Base-by-base conservation (phyloP, 2,329 filamentous ascomycete genomes). In the Colletotrichum simmondsii region DNA sequence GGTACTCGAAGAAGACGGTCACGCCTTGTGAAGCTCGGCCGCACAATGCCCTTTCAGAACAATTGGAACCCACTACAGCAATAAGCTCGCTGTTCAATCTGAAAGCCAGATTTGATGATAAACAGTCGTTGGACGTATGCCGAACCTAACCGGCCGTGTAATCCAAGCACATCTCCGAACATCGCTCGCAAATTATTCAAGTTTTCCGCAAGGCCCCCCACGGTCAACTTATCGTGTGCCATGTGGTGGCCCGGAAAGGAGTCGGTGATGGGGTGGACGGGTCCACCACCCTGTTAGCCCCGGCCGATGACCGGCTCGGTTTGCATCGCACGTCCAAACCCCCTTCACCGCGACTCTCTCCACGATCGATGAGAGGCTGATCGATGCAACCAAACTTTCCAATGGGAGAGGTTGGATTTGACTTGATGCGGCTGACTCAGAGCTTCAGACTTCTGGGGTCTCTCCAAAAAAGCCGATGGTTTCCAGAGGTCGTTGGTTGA, bases 241-340 rank as follows among this genome's bases (percentile, higher is more conserved):
- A 49, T 10, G 19, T 49, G 19, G 19, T 49, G 42, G 19, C 19
- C 46, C 65, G 65, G 56, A 62, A 28, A 61, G 54, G 35, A 42
- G 64, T 66, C 65, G 57, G 65, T 46, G 46, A 60, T 68, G 57
- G 65, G 28, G 42, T 32, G 37, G 37, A 16, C 16, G 37, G 37
- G 37, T 19, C 37, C n/a, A 22, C 28, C 30, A 60, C 65, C 32
- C 19, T 58, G 16, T 35, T 26, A 58, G 28, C 49, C 58, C 46
- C 65, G 14, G 37, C 37, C 65, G 58, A 68, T 68, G 59, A 68
- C 65, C 65, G 65, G 65, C 65, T 42, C 65, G 32, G 37, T 30
- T 63, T 63, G 65, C 32, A 42, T 68, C 59, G 66, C 66, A 30
- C 59, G 24, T 68, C 32, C 56, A 42, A 11, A 2, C 10, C 6